Evolutionary conservation across 1,284 basidiomycete genomes (phyloP).

Genomic region (Fomitopsis palustris): DNA sequence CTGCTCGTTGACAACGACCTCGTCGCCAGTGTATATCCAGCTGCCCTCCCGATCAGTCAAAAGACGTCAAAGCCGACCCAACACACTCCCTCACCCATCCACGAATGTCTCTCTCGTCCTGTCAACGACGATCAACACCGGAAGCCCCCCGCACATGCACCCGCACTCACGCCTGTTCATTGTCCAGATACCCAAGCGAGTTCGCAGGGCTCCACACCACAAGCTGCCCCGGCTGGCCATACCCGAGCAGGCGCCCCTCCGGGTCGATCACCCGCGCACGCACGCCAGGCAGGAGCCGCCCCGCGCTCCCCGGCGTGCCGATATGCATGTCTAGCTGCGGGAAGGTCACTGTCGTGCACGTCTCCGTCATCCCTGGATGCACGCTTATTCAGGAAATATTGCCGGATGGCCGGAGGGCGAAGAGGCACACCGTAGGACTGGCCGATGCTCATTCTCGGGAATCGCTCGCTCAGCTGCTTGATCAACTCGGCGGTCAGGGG

Average conservation of each 20-base stretch:
- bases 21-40: conserved; percentile 45
- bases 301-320: conserved; percentile 32
- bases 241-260: conserved; percentile 35
- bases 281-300: conserved; percentile 35
- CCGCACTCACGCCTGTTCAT: conserved; percentile 43
- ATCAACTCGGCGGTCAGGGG: conserved; percentile 63
- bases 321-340: conserved; percentile 18
- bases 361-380: conserved; percentile 44
- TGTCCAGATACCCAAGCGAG: conserved; percentile 39
- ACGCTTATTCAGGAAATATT: not conserved
- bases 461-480: conserved; percentile 42
- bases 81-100: conserved; percentile 29
- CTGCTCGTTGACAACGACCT: conserved; percentile 36
- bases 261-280: conserved; percentile 34
- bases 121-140: not conserved
- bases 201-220: conserved; percentile 37
- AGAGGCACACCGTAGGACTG: conserved; percentile 51
- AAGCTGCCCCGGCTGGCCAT: conserved; percentile 40
- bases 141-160: not conserved
- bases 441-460: conserved; percentile 55
- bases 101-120: conserved; percentile 42
- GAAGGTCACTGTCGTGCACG: conserved; percentile 43
- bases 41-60: conserved; percentile 15
- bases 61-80: not conserved
- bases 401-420: not conserved